Evolutionary conservation across 164 flowering plant species (phyloP).

Genomic region (Hamamelis virginiana): DNA sequence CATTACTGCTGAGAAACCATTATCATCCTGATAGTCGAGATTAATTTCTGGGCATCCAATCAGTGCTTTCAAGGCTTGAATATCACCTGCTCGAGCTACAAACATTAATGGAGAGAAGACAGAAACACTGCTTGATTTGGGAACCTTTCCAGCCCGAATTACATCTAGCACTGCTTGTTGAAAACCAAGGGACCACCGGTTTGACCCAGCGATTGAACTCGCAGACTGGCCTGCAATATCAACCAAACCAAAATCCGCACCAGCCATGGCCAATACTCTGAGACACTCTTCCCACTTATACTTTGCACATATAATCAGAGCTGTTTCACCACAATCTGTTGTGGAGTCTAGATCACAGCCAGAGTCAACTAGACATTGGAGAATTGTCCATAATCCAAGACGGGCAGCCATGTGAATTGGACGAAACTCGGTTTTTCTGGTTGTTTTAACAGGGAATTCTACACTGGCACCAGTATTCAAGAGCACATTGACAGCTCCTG

Average conservation of each 20-base stretch:
- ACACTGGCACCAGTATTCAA: conserved; percentile 44
- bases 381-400: conserved; percentile 38
- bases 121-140: conserved; percentile 36
- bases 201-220: conserved; percentile 37
- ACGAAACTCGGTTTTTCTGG: conserved; percentile 35
- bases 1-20: conserved; percentile 62
- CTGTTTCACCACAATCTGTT: conserved; percentile 59
- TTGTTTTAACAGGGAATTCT: conserved; percentile 43
- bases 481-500: conserved; percentile 47
- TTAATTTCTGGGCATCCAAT: conserved; percentile 30
- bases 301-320: conserved; percentile 59
- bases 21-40: conserved; percentile 53
- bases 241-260: conserved; percentile 66
- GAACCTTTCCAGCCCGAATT: conserved; percentile 35
- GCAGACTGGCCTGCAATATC: conserved; percentile 42
- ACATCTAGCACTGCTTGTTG: conserved; percentile 35
- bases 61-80: conserved; percentile 43
- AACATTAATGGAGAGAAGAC: conserved; percentile 55
- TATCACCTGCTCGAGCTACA: conserved; percentile 53
- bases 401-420: conserved; percentile 73
- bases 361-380: conserved; percentile 42
- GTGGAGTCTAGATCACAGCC: conserved; percentile 60
- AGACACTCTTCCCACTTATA: conserved; percentile 50
- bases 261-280: conserved; percentile 44
- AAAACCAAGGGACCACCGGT: conserved; percentile 44